Base-by-base conservation (phyloP, 495 filamentous ascomycete genomes). In the Podospora conica region DNA sequence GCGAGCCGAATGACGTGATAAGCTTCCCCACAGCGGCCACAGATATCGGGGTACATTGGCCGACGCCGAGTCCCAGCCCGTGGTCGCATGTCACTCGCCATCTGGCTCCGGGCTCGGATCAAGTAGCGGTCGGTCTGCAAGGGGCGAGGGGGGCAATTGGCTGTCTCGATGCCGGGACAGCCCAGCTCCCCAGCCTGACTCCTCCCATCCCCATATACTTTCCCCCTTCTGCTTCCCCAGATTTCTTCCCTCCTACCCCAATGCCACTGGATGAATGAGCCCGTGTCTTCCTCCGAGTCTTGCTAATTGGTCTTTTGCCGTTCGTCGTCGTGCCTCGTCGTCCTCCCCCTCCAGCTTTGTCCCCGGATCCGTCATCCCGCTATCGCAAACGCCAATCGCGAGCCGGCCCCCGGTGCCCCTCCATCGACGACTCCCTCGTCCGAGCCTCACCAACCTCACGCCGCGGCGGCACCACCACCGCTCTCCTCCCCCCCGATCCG, bases 401-500 rank as follows among this genome's bases (percentile, higher is more conserved):
- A n/a, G 40, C 48, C 61, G 27, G 25, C 53, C 10, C 21, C 53
- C 23, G 40, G 53, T 57, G 28, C 28, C 58, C 28, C 58, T 25
- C 28, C 27, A 62, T 23, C 40, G 22, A 31, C 60, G 23, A 1
- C 15, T 60, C 20, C 55, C 40, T n/a, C 40, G 18, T 11, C 40
- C 12, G 15, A 65, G n/a, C n/a, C 9, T 64, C 57, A 63, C 25
- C 20, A 12, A 9, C 21, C 11, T 3, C 40, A 6, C 40, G 40
- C 40, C 40, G 40, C 40, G 40, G 40, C 40, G 40, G 40, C n/a
- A 48, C 24, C 20, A 20, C 31, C 58, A 57, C 20, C 65, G 10
- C 21, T n/a, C 31, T 58, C 3, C 21, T 25, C 53, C 7, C 58
- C 22, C 25, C 67, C n/a, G 68, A 82, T 83, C 79, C 73, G 80